Percentiles rank a stretch among this genome's conserved stretches.
phyloP scores from a whole-genome alignment of 1,284 basidiomycete species.

The Veloporphyrellus conicus region DNA sequence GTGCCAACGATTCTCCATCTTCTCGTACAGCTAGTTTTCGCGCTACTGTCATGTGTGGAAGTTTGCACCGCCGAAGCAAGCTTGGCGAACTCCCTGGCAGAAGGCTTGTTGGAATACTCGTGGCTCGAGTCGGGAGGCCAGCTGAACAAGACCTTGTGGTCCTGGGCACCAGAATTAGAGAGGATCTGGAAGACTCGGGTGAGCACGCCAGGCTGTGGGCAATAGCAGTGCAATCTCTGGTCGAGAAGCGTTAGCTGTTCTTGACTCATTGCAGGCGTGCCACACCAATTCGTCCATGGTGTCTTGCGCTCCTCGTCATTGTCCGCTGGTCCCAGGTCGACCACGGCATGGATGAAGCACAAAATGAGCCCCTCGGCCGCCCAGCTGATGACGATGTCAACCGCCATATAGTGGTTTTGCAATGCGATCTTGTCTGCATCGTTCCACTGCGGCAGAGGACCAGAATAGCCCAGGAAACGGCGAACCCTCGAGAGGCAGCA shows the following conservation, averaged over 20 bases:
- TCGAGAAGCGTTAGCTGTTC: slow-evolving; percentile 59
- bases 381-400: slow-evolving; percentile 94
- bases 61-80: slow-evolving; percentile 77
- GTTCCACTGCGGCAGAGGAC: slow-evolving; percentile 49
- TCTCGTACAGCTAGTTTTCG: slow-evolving; percentile 90
- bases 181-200: slow-evolving; percentile 82
- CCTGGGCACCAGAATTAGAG: slow-evolving; percentile 43
- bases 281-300: slow-evolving; percentile 93
- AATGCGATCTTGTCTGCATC: slow-evolving; percentile 68
- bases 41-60: slow-evolving; percentile 56
- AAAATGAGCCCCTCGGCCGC: slow-evolving; percentile 87
- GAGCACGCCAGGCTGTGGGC: slow-evolving; percentile 48
- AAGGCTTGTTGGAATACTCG: slow-evolving; percentile 50
- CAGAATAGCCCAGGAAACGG: slow-evolving; percentile 59
- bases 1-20: slow-evolving; percentile 81
- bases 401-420: slow-evolving; percentile 79
- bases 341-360: slow-evolving; percentile 91
- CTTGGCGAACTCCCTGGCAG: slow-evolving; percentile 77
- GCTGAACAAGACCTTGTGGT: slow-evolving; percentile 66
- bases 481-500: slow-evolving; percentile 69
- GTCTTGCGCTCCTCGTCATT: slow-evolving; percentile 77
- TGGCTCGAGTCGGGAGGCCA: slow-evolving; percentile 77
- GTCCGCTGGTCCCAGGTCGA: slow-evolving; percentile 72
- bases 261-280: slow-evolving; percentile 59
- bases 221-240: slow-evolving; percentile 50